Evolutionary conservation across 495 filamentous ascomycete species (phyloP).

Genomic region (Penicillium coprophilum): DNA sequence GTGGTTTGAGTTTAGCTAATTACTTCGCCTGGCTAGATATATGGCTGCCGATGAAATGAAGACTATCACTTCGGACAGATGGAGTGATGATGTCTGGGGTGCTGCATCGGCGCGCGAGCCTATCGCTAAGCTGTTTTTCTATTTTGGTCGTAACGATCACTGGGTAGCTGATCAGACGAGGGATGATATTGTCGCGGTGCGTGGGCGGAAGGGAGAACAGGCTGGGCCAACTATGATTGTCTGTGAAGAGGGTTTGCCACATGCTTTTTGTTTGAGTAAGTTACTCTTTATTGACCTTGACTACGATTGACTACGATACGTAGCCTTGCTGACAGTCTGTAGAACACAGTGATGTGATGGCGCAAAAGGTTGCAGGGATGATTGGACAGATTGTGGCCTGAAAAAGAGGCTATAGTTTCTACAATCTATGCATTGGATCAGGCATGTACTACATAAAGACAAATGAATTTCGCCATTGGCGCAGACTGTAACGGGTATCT

Average conservation of each 20-base stretch:
- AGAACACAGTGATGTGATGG: constrained; percentile 65
- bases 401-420: background rate
- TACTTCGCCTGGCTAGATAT: constrained; percentile 36
- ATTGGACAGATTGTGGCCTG: constrained; percentile 51
- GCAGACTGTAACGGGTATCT: constrained; percentile 32
- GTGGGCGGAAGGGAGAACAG: constrained; percentile 40
- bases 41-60: constrained; percentile 76
- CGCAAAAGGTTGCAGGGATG: constrained; percentile 63
- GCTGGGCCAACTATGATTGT: constrained; percentile 65
- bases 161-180: constrained; percentile 80
- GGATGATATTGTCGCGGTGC: constrained; percentile 65
- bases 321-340: constrained; percentile 12
- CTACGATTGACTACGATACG: background rate
- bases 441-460: background rate
- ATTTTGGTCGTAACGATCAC: constrained; percentile 73
- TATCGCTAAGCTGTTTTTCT: constrained; percentile 66
- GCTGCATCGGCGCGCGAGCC: constrained; percentile 43
- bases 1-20: background rate
- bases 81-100: constrained; percentile 82
- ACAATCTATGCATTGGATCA: background rate
- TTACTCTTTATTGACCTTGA: constrained; percentile 1
- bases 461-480: constrained; percentile 1
- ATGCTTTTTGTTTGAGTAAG: constrained; percentile 80
- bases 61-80: constrained; percentile 71
- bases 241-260: constrained; percentile 69